Evolutionary conservation across 352 stramenopile genomes (phyloP).

Genomic region (Phytophthora kernoviae): DNA sequence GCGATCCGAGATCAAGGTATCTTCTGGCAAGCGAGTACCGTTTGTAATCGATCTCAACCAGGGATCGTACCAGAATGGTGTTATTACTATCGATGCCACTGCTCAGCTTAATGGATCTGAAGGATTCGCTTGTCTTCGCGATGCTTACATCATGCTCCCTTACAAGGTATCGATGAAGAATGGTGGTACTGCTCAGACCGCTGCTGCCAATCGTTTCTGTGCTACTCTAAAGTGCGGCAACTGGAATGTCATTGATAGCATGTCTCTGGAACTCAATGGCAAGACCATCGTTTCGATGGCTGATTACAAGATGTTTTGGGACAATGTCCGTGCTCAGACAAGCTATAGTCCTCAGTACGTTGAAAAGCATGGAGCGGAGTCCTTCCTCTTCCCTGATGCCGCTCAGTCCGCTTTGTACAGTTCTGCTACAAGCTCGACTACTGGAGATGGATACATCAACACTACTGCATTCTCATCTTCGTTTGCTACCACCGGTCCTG

Average conservation of each 20-base stretch:
- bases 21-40: neutral
- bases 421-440: neutral
- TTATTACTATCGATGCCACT: slow-evolving; percentile 9
- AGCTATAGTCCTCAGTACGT: slow-evolving; percentile 6
- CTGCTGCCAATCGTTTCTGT: slow-evolving; percentile 4
- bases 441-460: slow-evolving; percentile 11
- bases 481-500: neutral
- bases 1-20: neutral
- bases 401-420: neutral
- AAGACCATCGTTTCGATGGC: slow-evolving; percentile 8
- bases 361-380: slow-evolving; percentile 14
- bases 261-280: slow-evolving; percentile 12
- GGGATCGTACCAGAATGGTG: neutral
- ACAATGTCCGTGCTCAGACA: slow-evolving; percentile 18
- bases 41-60: slow-evolving; percentile 4
- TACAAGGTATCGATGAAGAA: slow-evolving; percentile 11
- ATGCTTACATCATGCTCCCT: slow-evolving; percentile 8
- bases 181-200: neutral
- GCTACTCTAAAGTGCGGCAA: neutral
- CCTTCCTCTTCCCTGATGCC: slow-evolving; percentile 8
- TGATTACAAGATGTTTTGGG: slow-evolving; percentile 13
- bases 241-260: slow-evolving; percentile 14
- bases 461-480: neutral
- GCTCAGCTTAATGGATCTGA: slow-evolving; percentile 4
- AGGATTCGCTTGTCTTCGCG: slow-evolving; percentile 1